These are phyloP conservation scores for Tulasnella sp. DNA, from an alignment of 768 basidiomycete genomes.

Conservation along the genomic window DNA sequence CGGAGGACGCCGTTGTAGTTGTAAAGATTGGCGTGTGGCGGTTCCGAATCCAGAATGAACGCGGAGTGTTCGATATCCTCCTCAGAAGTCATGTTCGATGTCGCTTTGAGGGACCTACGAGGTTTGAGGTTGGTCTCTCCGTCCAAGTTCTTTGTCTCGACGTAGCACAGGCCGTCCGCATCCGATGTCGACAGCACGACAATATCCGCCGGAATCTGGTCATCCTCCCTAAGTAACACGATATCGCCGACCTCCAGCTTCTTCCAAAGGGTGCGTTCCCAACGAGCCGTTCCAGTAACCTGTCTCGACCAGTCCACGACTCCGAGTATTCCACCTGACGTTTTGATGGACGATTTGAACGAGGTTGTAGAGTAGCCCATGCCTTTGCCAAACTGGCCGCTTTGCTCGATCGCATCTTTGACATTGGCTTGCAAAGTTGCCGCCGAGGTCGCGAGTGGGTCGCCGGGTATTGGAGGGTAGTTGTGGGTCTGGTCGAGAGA, in stretches of 20 bases:
- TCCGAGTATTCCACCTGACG: conserved; percentile 52
- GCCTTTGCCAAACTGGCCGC: conserved; percentile 8
- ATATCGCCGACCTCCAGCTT: conserved; percentile 98
- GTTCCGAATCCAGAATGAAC: conserved; percentile 89
- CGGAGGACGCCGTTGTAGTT: conserved; percentile 80
- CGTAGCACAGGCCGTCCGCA: conserved; percentile 84
- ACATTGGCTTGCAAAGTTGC: conserved; percentile 25
- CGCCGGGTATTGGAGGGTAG: conserved; percentile 50
- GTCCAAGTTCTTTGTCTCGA: conserved; percentile 97
- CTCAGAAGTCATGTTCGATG: conserved; percentile 69
- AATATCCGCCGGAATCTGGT: conserved; percentile 95
- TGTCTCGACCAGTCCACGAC: conserved; percentile 79
- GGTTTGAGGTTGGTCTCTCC: conserved; percentile 97
- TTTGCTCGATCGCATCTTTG: conserved; percentile 8
- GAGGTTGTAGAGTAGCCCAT: conserved; percentile 19
- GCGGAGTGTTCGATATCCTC: conserved; percentile 85
- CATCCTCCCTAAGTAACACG: conserved; percentile 84
- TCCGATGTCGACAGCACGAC: conserved; percentile 90
- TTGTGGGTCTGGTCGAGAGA: conserved; percentile 39
- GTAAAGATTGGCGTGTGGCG: conserved; percentile 91
- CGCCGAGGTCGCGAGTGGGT: conserved; percentile 16
- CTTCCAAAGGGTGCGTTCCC: conserved; percentile 98
- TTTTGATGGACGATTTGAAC: conserved; percentile 34
- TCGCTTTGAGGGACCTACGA: conserved; percentile 69
- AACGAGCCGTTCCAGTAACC: conserved; percentile 65